These are phyloP conservation scores for Fusarium luffae DNA, from an alignment of 2,329 filamentous ascomycete species.

Conservation along the genomic window DNA sequence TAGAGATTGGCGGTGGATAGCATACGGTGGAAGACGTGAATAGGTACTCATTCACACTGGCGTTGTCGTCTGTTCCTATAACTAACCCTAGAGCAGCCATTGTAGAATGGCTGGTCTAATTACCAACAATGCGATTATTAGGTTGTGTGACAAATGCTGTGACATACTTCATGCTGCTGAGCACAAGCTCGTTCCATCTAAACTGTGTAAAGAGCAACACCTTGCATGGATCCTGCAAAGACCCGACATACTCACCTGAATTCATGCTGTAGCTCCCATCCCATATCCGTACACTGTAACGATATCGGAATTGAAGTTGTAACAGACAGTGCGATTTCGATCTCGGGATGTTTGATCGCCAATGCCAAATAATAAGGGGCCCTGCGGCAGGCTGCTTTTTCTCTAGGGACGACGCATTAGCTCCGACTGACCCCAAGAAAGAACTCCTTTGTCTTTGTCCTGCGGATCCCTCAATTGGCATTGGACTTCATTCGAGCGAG, in stretches of 20 bases:
- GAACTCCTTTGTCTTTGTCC: not conserved
- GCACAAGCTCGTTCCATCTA: not conserved
- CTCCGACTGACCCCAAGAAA: not conserved
- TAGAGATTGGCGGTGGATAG: not conserved
- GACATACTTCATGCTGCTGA: not conserved
- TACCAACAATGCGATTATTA: not conserved
- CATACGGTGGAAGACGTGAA: not conserved
- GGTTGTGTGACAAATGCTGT: not conserved
- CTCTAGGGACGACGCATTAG: not conserved
- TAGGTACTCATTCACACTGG: not conserved
- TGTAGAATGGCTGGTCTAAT: not conserved
- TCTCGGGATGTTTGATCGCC: conserved; percentile 36
- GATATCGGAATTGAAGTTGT: conserved; percentile 7
- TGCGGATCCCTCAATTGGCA: not conserved
- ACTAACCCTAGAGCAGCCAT: not conserved
- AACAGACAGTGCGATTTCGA: conserved; percentile 31
- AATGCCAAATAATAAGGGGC: conserved; percentile 38
- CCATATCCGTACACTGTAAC: not conserved
- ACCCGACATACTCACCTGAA: conserved; percentile 2
- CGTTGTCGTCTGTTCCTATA: not conserved
- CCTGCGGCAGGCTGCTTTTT: conserved; percentile 24
- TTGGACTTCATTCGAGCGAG: not conserved
- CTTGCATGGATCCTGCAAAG: not conserved
- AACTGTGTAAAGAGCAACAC: not conserved
- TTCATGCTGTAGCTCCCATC: not conserved